phyloP scores from a whole-genome alignment of 306 rosid genomes.

The Cucumis cinereus region DNA sequence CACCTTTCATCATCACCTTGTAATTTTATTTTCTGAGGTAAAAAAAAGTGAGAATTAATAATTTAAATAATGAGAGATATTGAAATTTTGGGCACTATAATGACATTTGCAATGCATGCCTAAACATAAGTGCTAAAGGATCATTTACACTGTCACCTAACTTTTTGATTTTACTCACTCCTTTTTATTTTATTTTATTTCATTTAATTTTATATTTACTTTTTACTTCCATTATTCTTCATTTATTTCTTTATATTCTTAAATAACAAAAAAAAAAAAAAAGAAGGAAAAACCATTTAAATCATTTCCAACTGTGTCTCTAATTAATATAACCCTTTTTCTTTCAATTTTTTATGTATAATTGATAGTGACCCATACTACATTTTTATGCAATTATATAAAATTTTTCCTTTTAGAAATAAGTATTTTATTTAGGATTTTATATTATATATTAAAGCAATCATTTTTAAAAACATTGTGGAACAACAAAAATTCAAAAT shows the following conservation, averaged over 20 bases:
- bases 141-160: constrained; percentile 1
- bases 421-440: not conserved
- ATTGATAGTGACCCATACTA: not conserved
- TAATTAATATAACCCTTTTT: not conserved
- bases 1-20: not conserved
- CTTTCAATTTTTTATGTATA: too few relatives aligned
- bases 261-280: not conserved
- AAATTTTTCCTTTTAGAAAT: not conserved
- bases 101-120: constrained; percentile 1
- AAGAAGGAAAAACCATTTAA: not conserved
- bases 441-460: not conserved
- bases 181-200: not conserved
- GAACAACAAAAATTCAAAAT: not conserved
- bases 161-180: not conserved
- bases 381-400: not conserved
- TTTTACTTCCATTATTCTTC: not conserved
- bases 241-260: not conserved
- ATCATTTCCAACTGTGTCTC: not conserved
- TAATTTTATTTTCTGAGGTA: not conserved
- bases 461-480: not conserved
- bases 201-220: not conserved
- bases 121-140: not conserved
- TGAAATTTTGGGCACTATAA: not conserved
- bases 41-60: not conserved
- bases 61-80: not conserved